A percentile compares a stretch with the other conserved stretches of the same genome.
phyloP scores from a whole-genome alignment of 2,329 filamentous ascomycete genomes.

The Balansia obtecta region DNA sequence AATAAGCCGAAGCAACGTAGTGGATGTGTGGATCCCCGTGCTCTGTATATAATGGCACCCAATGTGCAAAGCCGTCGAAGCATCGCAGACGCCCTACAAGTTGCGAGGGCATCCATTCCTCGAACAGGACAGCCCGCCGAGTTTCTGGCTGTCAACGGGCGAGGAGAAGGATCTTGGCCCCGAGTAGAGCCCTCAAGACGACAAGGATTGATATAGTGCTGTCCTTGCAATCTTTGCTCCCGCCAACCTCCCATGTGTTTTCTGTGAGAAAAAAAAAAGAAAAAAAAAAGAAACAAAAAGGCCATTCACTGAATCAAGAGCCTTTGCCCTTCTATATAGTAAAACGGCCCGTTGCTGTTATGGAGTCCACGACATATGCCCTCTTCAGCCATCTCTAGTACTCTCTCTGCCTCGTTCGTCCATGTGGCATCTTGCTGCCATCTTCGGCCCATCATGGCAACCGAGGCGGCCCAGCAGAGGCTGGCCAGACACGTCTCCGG shows the following conservation, averaged over 20 bases:
- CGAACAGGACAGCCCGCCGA: too few relatives aligned
- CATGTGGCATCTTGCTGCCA: neutral
- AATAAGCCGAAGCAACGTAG: too few relatives aligned
- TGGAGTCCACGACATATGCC: neutral
- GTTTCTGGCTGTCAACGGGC: neutral
- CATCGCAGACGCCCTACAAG: too few relatives aligned
- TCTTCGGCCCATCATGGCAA: neutral
- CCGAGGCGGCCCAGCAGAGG: neutral
- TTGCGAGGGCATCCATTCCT: too few relatives aligned
- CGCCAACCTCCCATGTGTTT: neutral
- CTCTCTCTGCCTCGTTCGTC: neutral
- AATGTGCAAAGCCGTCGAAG: too few relatives aligned
- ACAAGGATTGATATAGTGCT: neutral
- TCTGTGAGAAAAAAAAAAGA: too few relatives aligned
- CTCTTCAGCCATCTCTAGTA: neutral
- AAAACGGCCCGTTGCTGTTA: neutral
- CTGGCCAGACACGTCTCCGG: constrained; percentile 17
- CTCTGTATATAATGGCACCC: too few relatives aligned
- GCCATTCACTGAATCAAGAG: neutral
- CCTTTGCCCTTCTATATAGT: neutral
- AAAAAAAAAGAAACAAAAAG: too few relatives aligned
- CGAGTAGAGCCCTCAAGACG: neutral
- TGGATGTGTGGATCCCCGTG: too few relatives aligned
- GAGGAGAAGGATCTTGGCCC: neutral
- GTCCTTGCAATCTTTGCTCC: neutral